A percentile compares a stretch with the other conserved stretches of the same genome.
phyloP scores from a whole-genome alignment of 495 filamentous ascomycete species.

The Aspergillus coremiiformis region DNA sequence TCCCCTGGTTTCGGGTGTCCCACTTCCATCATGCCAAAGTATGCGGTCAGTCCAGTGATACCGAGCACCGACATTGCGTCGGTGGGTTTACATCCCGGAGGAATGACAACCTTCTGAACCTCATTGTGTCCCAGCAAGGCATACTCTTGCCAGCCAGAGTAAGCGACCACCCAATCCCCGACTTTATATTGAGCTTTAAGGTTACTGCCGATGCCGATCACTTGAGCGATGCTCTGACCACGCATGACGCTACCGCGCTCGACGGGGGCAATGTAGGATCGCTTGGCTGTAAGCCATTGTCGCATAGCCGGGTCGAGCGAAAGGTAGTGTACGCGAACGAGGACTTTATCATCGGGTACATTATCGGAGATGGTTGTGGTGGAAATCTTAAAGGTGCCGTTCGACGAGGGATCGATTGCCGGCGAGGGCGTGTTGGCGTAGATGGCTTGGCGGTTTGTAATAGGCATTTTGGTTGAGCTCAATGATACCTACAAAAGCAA shows the following conservation, averaged over 20 bases:
- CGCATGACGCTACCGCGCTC: conserved; percentile 62
- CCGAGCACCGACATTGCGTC: conserved; percentile 55
- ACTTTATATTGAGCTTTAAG: conserved; percentile 34
- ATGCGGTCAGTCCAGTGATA: conserved; percentile 57
- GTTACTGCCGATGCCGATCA: conserved; percentile 37
- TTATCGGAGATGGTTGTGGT: conserved; percentile 37
- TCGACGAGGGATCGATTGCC: conserved; percentile 33
- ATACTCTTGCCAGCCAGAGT: conserved; percentile 57
- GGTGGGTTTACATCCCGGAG: conserved; percentile 41
- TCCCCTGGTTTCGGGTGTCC: conserved; percentile 51
- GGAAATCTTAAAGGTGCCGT: conserved; percentile 49
- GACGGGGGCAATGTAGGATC: conserved; percentile 63
- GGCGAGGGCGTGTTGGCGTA: conserved; percentile 33
- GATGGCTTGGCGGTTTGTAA: conserved; percentile 35
- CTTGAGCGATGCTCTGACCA: conserved; percentile 48
- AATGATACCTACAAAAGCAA: neutral
- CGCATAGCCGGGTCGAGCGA: conserved; percentile 81
- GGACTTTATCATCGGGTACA: conserved; percentile 52
- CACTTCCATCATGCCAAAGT: conserved; percentile 57
- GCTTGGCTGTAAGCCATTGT: conserved; percentile 60
- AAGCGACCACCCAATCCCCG: conserved; percentile 47
- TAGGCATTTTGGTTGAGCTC: conserved; percentile 21
- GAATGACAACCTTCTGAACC: conserved; percentile 38
- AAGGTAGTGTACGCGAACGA: conserved; percentile 60
- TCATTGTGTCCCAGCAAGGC: conserved; percentile 43